phyloP scores from a whole-genome alignment of 78 protist genomes.

The Dictyostelium firmibasis region DNA sequence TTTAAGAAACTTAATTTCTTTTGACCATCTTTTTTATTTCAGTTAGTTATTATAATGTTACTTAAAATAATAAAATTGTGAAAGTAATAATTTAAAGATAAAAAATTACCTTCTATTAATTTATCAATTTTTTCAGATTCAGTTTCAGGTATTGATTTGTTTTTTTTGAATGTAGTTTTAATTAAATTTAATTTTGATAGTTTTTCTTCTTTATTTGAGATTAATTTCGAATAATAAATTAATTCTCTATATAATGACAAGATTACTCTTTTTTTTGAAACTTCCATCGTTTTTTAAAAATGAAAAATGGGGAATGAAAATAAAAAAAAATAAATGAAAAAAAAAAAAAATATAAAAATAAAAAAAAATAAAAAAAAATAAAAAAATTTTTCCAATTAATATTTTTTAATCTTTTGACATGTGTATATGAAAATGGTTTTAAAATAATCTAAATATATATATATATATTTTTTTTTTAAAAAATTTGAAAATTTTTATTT shows the following conservation, averaged over 20 bases:
- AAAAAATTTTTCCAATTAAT: too few relatives aligned
- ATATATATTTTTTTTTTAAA: too few relatives aligned
- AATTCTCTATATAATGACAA: constrained; percentile 37
- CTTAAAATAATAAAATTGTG: too few relatives aligned
- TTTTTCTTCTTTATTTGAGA: not conserved
- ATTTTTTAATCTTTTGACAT: too few relatives aligned
- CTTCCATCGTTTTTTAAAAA: not conserved
- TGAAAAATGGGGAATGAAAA: not conserved
- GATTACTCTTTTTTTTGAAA: not conserved
- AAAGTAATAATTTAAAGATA: too few relatives aligned
- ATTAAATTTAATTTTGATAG: not conserved
- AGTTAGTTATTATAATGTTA: not conserved
- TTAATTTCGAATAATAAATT: not conserved
- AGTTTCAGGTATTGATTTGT: not conserved
- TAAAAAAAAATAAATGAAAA: not conserved
- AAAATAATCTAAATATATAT: too few relatives aligned
- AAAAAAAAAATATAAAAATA: not conserved
- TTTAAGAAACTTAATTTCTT: constrained; percentile 74
- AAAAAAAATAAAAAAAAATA: not conserved
- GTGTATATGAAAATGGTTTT: too few relatives aligned
- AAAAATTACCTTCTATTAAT: not conserved
- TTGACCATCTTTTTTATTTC: constrained; percentile 14
- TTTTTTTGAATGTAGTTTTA: not conserved
- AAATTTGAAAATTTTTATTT: too few relatives aligned
- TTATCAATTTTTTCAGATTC: not conserved